phyloP scores from a whole-genome alignment of 2,329 filamentous ascomycete genomes.

The Lasiodiplodia hormozganensis region DNA sequence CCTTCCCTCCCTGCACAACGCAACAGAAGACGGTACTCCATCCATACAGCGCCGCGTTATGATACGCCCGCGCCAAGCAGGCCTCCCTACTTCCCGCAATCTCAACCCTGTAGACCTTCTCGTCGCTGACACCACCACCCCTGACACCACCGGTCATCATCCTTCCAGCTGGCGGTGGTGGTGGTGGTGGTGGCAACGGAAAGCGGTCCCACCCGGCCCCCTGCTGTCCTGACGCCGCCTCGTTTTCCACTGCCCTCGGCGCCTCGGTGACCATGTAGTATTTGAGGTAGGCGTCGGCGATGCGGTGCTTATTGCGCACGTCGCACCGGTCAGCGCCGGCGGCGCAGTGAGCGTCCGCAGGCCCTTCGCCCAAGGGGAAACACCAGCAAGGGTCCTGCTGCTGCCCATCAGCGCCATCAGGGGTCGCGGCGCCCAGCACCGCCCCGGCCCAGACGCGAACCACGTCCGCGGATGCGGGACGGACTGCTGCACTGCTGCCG shows the following conservation, averaged over 20 bases:
- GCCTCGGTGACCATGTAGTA: slow-evolving; percentile 21
- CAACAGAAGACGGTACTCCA: slow-evolving; percentile 25
- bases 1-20: neutral
- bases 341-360: neutral
- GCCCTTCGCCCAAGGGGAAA: slow-evolving; percentile 1
- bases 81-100: neutral
- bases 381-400: slow-evolving; percentile 4
- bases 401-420: no score
- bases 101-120: slow-evolving; percentile 23
- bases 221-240: neutral
- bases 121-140: neutral
- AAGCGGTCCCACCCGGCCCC: no score
- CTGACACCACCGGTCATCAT: neutral
- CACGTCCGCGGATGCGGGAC: neutral
- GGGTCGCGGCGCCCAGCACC: slow-evolving; percentile 4
- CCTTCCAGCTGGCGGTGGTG: neutral
- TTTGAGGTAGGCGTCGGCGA: neutral
- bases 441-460: slow-evolving; percentile 10
- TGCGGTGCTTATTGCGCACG: neutral
- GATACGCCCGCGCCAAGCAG: slow-evolving; percentile 10
- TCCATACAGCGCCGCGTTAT: slow-evolving; percentile 14
- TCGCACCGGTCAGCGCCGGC: neutral
- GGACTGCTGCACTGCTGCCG: neutral
- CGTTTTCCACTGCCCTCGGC: neutral
- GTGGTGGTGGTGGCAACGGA: neutral